Base-by-base conservation (phyloP, 768 basidiomycete genomes). In the Pleurotus ostreatus region DNA sequence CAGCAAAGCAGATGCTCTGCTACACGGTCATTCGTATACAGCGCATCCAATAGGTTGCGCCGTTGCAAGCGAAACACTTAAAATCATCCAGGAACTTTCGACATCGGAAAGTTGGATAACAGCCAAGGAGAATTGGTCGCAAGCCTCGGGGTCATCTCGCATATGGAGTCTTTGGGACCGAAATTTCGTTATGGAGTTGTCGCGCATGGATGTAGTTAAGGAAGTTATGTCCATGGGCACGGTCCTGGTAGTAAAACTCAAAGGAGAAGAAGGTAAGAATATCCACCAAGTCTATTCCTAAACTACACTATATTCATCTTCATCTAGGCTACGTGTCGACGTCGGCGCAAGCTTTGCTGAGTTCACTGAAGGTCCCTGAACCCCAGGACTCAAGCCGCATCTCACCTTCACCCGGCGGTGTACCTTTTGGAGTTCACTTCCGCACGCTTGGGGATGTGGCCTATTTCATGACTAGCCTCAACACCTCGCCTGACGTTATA, bases 21-120 rank as follows among this genome's bases (percentile, higher is more conserved):
- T 98, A 2, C 96, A 98, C 59, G 96, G 96, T 0, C 96, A 98
- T 68, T 93, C 90, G 56, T 98, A 98, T 68, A 97, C 93, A 0
- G 96, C 96, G 2, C 92, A 97, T 67, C 83, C 96, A 0, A 78
- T 97, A 39, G 96, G 94, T 0, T 98, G 96, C 69, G 87, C 90
- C 60, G 91, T 97, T 11, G 96, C 96, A 0, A 86, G 87, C 61
- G 83, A 86, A 69, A 83, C 94, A 2, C 74, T 98, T 41, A 74
- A 81, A 34, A 71, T 89, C 57, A 66, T 95, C 6, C 85, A 87
- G 48, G 74, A 74, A 44, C 59, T 75, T 41, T 67, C 82, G 20
- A 57, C 61, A 26, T 77, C 79, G 57, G 78, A 78, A 8, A 72
- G 70, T 7, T 97, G 92, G 90, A 67, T 66, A 7, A 67, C 62